phyloP scores from a whole-genome alignment of 2,329 filamentous ascomycete species.

The Cercospora sojina region DNA sequence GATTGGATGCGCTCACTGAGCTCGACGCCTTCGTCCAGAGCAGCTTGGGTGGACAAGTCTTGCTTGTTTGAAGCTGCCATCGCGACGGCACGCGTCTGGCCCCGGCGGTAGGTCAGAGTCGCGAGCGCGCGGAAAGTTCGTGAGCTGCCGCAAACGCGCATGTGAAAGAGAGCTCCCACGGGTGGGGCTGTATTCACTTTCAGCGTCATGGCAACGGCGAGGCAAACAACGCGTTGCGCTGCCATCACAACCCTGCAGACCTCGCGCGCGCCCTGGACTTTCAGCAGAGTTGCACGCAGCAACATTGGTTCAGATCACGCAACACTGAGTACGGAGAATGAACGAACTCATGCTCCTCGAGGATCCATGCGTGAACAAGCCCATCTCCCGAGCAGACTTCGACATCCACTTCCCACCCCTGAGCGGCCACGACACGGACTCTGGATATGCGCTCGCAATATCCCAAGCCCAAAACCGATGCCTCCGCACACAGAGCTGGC shows the following conservation, averaged over 20 bases:
- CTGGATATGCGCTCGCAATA: background rate
- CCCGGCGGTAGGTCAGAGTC: too few species aligned
- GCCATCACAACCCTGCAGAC: background rate
- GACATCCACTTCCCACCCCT: background rate
- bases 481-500: background rate
- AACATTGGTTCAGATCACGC: background rate
- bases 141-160: background rate
- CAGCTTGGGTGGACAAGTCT: background rate
- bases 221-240: background rate
- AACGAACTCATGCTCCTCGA: background rate
- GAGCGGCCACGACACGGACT: background rate
- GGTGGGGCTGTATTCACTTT: background rate
- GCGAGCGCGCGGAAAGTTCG: background rate
- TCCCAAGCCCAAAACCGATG: background rate
- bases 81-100: too few species aligned
- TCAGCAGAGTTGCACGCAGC: background rate
- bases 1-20: background rate
- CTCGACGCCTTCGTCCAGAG: background rate
- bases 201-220: background rate
- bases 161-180: background rate
- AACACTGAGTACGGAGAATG: background rate
- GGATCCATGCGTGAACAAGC: background rate
- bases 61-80: background rate
- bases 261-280: background rate
- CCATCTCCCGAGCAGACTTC: background rate